Percentiles rank a stretch among this genome's conserved stretches.
Conservation (phyloP, 1,284 basidiomycete genomes). For the Moesziomyces sp. region DNA sequence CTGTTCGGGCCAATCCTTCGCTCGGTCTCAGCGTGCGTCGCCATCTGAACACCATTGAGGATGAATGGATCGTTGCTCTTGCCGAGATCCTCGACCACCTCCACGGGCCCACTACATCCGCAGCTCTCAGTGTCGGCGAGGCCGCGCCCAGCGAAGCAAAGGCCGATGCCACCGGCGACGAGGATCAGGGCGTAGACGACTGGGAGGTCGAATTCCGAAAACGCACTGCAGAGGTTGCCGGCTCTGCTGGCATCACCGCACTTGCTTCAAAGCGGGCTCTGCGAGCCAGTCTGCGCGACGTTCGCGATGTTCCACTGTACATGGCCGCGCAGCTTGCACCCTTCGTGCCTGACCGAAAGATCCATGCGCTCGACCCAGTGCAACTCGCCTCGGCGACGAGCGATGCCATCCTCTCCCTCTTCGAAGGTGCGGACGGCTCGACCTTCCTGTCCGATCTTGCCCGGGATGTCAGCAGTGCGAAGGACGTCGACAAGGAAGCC, state of each 20-base stretch:
- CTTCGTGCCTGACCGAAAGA: constrained; percentile 46
- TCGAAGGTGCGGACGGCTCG: constrained; percentile 28
- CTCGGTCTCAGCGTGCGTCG: constrained; percentile 45
- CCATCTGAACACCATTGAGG: constrained; percentile 36
- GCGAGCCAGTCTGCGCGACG: constrained; percentile 18
- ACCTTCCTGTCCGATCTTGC: constrained; percentile 28
- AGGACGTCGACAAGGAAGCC: neutral
- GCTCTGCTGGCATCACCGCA: constrained; percentile 35
- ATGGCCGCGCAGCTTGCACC: constrained; percentile 51
- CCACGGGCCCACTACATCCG: constrained; percentile 11
- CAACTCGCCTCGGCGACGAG: constrained; percentile 42
- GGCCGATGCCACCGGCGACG: neutral
- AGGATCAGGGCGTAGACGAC: constrained; percentile 32
- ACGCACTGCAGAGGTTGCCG: constrained; percentile 29
- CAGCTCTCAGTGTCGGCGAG: neutral
- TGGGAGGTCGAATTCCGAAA: constrained; percentile 58
- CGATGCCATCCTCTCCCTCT: constrained; percentile 48
- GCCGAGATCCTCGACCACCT: constrained; percentile 53
- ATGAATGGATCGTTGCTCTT: constrained; percentile 57
- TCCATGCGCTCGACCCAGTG: constrained; percentile 38
- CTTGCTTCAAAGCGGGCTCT: constrained; percentile 19
- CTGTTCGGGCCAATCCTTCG: constrained; percentile 32
- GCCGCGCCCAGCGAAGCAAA: neutral
- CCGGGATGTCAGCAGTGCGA: constrained; percentile 16
- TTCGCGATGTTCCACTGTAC: constrained; percentile 48